These are phyloP conservation scores for Dianthus caryophyllus DNA, from an alignment of 148 eudicot genomes.

Conservation along the genomic window DNA sequence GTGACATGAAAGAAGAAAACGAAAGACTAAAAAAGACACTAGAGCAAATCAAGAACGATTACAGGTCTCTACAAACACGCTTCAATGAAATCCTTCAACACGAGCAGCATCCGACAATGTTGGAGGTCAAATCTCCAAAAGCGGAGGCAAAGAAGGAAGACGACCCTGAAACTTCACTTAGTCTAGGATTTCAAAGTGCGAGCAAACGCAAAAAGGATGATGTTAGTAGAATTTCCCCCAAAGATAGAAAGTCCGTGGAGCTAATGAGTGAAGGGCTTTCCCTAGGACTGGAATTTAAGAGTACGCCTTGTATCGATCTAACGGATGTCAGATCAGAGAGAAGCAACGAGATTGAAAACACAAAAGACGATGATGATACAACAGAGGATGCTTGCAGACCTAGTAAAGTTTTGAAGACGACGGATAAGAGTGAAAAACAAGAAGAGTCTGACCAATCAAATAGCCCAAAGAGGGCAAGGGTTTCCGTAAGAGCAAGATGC, in stretches of 20 bases:
- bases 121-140: slow-evolving; percentile 7
- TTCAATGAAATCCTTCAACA: slow-evolving; percentile 31
- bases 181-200: slow-evolving; percentile 45
- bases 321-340: slow-evolving; percentile 26
- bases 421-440: slow-evolving; percentile 29
- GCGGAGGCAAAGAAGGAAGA: slow-evolving; percentile 22
- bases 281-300: slow-evolving; percentile 35
- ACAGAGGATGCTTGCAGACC: slow-evolving; percentile 43
- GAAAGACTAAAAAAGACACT: slow-evolving; percentile 43
- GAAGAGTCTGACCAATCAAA: slow-evolving; percentile 39
- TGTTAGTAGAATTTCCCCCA: slow-evolving; percentile 19
- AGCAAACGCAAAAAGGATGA: slow-evolving; percentile 25
- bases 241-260: slow-evolving; percentile 20
- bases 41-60: slow-evolving; percentile 45
- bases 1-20: slow-evolving; percentile 54
- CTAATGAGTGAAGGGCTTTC: slow-evolving; percentile 37
- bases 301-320: slow-evolving; percentile 19
- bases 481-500: slow-evolving; percentile 80
- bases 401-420: slow-evolving; percentile 40
- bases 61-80: slow-evolving; percentile 42
- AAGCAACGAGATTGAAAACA: slow-evolving; percentile 31
- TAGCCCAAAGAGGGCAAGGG: slow-evolving; percentile 63
- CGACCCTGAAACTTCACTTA: slow-evolving; percentile 54
- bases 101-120: slow-evolving; percentile 25
- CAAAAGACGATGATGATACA: slow-evolving; percentile 29